phyloP scores from a whole-genome alignment of 2,329 filamentous ascomycete genomes.

The Chaetomium sp. region DNA sequence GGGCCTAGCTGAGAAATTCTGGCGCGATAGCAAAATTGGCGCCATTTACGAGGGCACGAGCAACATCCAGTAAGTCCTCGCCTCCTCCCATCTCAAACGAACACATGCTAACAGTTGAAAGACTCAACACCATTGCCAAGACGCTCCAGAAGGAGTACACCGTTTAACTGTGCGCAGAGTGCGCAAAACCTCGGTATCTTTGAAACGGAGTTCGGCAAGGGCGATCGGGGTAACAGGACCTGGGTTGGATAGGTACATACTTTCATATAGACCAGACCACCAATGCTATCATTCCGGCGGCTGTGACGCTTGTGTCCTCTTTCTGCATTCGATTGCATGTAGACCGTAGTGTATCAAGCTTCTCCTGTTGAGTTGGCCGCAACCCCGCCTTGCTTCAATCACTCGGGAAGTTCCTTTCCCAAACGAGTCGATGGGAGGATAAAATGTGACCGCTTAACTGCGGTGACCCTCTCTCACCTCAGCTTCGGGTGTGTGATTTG shows the following conservation, averaged over 20 bases:
- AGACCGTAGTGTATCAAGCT: background rate
- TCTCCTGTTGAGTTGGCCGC: too few relatives aligned
- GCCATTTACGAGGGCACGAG: slow-evolving; percentile 95
- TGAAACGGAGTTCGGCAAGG: slow-evolving; percentile 21
- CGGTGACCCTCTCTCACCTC: background rate
- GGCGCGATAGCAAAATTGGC: slow-evolving; percentile 96
- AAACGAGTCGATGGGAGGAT: background rate
- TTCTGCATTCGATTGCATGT: background rate
- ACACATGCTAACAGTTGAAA: slow-evolving; percentile 40
- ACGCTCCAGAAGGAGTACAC: slow-evolving; percentile 64
- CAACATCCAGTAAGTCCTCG: slow-evolving; percentile 63
- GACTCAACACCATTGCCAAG: slow-evolving; percentile 66
- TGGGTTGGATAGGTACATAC: slow-evolving; percentile 5
- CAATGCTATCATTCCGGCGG: background rate
- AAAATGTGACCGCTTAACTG: background rate
- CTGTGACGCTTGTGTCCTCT: background rate
- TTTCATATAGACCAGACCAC: slow-evolving; percentile 13
- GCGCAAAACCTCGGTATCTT: slow-evolving; percentile 4
- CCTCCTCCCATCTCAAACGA: background rate
- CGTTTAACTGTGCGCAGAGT: slow-evolving; percentile 32
- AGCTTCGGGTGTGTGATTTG: background rate
- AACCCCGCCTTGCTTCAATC: background rate
- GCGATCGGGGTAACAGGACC: slow-evolving; percentile 13
- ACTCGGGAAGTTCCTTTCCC: background rate
- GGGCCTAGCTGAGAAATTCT: slow-evolving; percentile 97